A percentile compares a stretch with the other conserved stretches of the same genome.
Conservation (phyloP, 805 yeast species). For the Ogataea pini region DNA sequence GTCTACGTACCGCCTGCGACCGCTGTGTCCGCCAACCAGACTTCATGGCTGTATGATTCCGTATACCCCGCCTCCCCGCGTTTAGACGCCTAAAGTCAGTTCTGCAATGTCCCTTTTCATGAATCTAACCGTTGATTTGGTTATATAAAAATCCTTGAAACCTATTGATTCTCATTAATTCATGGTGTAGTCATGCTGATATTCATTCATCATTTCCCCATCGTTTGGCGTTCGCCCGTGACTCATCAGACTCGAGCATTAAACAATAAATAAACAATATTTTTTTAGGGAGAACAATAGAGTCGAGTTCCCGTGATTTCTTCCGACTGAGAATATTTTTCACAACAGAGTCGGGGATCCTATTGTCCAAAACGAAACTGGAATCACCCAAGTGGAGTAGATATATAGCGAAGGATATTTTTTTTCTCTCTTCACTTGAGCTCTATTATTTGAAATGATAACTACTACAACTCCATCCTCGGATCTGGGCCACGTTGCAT, state of each 20-base stretch:
- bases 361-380: constrained; percentile 4
- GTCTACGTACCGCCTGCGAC: no score
- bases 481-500: constrained; percentile 3
- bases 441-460: constrained; percentile 5
- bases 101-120: constrained; percentile 2
- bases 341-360: constrained; percentile 2
- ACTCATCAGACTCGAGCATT: constrained; percentile 2
- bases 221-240: constrained; percentile 1
- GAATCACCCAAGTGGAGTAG: constrained; percentile 6
- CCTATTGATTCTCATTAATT: not conserved
- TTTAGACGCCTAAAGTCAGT: constrained; percentile 1
- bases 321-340: constrained; percentile 3
- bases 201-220: not conserved
- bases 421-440: not conserved
- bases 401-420: not conserved
- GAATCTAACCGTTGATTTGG: not conserved
- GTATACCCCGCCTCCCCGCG: constrained; percentile 5
- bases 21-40: no score
- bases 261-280: constrained; percentile 2
- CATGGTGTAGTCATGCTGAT: not conserved
- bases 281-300: not conserved
- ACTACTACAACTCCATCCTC: constrained; percentile 15
- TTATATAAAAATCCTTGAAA: not conserved
- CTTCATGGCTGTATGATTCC: constrained; percentile 4
- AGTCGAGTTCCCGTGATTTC: not conserved